Evolutionary conservation across 441 rosid genomes (phyloP).

Genomic region (Gossypium gossypioides): DNA sequence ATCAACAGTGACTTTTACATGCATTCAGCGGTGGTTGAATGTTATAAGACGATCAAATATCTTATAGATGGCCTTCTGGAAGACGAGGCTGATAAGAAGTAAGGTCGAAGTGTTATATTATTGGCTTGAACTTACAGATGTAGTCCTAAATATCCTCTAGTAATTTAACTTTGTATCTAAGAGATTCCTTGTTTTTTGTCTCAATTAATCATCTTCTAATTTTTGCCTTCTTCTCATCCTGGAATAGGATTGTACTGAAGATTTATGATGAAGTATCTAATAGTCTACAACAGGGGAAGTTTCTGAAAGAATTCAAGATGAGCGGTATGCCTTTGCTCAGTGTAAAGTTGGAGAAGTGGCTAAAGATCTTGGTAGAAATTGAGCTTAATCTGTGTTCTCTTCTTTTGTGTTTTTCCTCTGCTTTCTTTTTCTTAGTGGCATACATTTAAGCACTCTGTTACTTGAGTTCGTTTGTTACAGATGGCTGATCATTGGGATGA

Average conservation of each 20-base stretch:
- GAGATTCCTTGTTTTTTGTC: conserved; percentile 12
- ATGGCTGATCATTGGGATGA: conserved; percentile 27
- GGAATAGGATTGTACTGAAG: conserved; percentile 41
- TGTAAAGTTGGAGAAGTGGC: conserved; percentile 70
- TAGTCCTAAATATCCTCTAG: not conserved
- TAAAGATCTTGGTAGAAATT: conserved; percentile 51
- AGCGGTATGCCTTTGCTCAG: conserved; percentile 67
- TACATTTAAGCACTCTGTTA: not conserved
- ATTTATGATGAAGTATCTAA: conserved; percentile 48
- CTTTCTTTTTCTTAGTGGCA: not conserved
- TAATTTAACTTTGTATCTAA: not conserved
- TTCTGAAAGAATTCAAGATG: conserved; percentile 57
- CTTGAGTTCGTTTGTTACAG: conserved; percentile 34
- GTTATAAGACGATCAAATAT: conserved; percentile 62
- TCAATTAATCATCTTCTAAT: conserved; percentile 11
- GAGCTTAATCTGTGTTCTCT: conserved; percentile 4
- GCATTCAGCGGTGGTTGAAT: conserved; percentile 69
- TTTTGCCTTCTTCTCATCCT: conserved; percentile 8
- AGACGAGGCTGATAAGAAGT: conserved; percentile 64
- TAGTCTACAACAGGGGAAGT: conserved; percentile 38
- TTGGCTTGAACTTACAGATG: not conserved
- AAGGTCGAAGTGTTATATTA: conserved; percentile 19
- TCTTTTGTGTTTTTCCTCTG: conserved; percentile 2
- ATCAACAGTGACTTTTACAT: conserved; percentile 63
- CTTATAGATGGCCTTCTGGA: conserved; percentile 58